Conservation (phyloP, 306 rosid species). For the Cucurbita argyrosperma region DNA sequence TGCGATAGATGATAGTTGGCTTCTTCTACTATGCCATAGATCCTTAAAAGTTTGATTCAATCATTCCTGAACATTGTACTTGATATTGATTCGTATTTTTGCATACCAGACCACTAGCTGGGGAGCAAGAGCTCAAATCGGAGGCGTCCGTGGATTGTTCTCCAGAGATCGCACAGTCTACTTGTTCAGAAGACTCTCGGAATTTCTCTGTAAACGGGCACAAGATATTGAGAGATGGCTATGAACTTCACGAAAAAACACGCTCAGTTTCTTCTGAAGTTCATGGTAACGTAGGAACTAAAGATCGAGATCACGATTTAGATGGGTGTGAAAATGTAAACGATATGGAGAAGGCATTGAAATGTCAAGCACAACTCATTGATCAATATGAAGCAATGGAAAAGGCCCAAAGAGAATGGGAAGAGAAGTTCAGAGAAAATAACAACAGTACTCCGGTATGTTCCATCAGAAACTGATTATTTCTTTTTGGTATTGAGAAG, state of each 20-base stretch:
- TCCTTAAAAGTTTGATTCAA: background rate
- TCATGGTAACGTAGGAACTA: slow-evolving; percentile 8
- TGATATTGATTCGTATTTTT: slow-evolving; percentile 7
- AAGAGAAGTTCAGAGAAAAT: slow-evolving; percentile 88
- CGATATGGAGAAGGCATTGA: slow-evolving; percentile 68
- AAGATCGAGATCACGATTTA: slow-evolving; percentile 23
- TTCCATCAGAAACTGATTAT: background rate
- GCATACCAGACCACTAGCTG: slow-evolving; percentile 33
- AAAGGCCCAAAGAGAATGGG: slow-evolving; percentile 86
- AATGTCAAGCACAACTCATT: slow-evolving; percentile 64
- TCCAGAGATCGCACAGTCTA: slow-evolving; percentile 28
- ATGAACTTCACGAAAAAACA: slow-evolving; percentile 31
- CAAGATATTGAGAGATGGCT: slow-evolving; percentile 19
- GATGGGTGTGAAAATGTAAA: slow-evolving; percentile 32
- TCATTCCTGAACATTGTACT: slow-evolving; percentile 3
- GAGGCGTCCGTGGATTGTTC: slow-evolving; percentile 14
- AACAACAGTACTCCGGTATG: slow-evolving; percentile 65
- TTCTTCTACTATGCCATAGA: background rate
- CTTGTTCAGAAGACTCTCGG: slow-evolving; percentile 33
- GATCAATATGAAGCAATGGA: slow-evolving; percentile 80
- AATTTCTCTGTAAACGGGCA: slow-evolving; percentile 23
- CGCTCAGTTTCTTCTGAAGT: slow-evolving; percentile 10
- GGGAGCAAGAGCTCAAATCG: slow-evolving; percentile 31
- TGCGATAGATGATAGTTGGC: background rate
- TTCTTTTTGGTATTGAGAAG: no score